Percentiles rank a stretch among this genome's conserved stretches.
Evolutionary conservation across 495 filamentous ascomycete genomes (phyloP).

Genomic region (Talaromyces thailandensis): DNA sequence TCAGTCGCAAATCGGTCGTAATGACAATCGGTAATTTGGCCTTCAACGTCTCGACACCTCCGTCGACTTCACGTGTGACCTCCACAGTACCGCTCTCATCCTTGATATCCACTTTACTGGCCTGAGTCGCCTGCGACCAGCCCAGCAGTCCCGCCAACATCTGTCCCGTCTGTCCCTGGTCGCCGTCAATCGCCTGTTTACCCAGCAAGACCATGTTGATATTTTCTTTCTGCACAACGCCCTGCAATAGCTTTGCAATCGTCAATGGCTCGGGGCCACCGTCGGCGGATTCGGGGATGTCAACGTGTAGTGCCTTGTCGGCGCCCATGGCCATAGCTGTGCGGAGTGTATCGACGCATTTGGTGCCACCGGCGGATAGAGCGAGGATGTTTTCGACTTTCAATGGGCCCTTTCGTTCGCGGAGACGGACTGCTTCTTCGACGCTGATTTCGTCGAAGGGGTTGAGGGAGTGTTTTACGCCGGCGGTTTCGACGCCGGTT

Average conservation of each 20-base stretch:
- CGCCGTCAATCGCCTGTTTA: constrained; percentile 97
- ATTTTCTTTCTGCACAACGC: constrained; percentile 70
- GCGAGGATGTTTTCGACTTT: constrained; percentile 82
- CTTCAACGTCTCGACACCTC: constrained; percentile 81
- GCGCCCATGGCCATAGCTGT: constrained; percentile 99
- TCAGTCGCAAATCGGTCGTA: constrained; percentile 89
- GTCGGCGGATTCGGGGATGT: constrained; percentile 44
- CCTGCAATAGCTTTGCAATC: constrained; percentile 79
- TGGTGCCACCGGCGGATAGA: constrained; percentile 77
- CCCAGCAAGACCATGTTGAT: constrained; percentile 88
- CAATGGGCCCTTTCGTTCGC: constrained; percentile 57
- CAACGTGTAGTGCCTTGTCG: constrained; percentile 80
- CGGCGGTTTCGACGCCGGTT: constrained; percentile 83
- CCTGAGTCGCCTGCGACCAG: constrained; percentile 93
- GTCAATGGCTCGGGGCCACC: constrained; percentile 74
- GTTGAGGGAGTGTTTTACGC: constrained; percentile 96
- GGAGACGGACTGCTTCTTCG: constrained; percentile 89
- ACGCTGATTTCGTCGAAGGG: constrained; percentile 98
- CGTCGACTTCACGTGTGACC: constrained; percentile 89
- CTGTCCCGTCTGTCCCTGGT: constrained; percentile 92
- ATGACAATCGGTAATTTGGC: constrained; percentile 82
- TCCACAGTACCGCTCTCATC: constrained; percentile 46
- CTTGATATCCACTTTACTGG: constrained; percentile 67
- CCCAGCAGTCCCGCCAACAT: constrained; percentile 90
- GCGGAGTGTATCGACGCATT: constrained; percentile 76